Evolutionary conservation across 2,329 filamentous ascomycete species (phyloP), one percentile per base, ranked within the genome.

Genomic region (Colletotrichum sp.): DNA sequence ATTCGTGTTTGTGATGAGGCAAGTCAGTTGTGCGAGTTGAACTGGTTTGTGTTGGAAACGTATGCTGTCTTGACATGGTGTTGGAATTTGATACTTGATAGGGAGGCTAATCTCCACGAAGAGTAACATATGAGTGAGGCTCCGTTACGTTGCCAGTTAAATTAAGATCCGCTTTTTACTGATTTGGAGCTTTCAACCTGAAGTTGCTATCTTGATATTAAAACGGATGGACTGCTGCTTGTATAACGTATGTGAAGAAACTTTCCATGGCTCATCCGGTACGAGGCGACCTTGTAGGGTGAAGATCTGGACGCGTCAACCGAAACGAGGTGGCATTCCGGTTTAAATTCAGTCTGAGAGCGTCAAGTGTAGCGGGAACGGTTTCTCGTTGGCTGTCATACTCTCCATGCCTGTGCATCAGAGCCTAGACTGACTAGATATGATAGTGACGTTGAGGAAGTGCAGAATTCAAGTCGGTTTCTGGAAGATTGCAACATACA

Each of bases 141-240:
- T n/a, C 9, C 2, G 39, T 49, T 0, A 49, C 39, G 18, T 1
- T 7, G 9, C 39, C 0, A n/a, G 2, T 21, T 2, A n/a, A n/a
- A n/a, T 3, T 6, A 6, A 12, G 18, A 49, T n/a, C 39, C 7
- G 3, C 16, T 44, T 44, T 44, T n/a, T 3, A 49, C 39, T 21
- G 9, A n/a, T n/a, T n/a, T n/a, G 39, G 9, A n/a, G 18, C 18
- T 4, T 12, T 21, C 18, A 6, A 7, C 9, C 39, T 7, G 6
- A 49, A n/a, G 39, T 49, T n/a, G 39, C 9, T n/a, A n/a, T n/a
- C 39, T n/a, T n/a, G 16, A 44, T 18, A 44, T 44, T 44, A 2
- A 10, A 44, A n/a, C 18, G 39, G 18, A 44, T n/a, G 36, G 39
- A n/a, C 39, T n/a, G 8, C 39, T 44, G 39, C 8, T n/a, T 44